A percentile compares a stretch with the other conserved stretches of the same genome.
Conservation (phyloP, 441 rosid species). For the Dalechampia spathulata region DNA sequence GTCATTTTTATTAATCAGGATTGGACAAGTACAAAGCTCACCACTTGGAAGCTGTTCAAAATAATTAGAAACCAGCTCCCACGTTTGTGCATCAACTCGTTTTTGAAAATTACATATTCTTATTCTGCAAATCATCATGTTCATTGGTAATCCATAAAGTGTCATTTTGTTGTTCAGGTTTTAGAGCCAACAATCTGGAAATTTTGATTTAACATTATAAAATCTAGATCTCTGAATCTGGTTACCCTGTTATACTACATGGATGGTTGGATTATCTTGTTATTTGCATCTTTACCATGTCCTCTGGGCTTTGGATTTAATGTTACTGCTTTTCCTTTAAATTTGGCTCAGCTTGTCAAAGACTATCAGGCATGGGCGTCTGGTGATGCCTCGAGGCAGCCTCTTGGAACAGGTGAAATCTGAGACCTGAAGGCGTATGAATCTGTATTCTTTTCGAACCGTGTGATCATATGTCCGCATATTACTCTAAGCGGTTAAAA, state of each 20-base stretch:
- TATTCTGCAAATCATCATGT: too few relatives aligned
- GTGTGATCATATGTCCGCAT: conserved; percentile 9
- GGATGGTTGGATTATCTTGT: neutral
- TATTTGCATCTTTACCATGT: neutral
- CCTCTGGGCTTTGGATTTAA: neutral
- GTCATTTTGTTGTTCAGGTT: neutral
- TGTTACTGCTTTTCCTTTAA: neutral
- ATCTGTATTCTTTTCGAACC: conserved; percentile 4
- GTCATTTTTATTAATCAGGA: too few relatives aligned
- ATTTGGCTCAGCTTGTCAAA: conserved; percentile 57
- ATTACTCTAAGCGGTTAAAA: conserved; percentile 10
- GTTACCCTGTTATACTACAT: neutral
- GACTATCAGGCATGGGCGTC: conserved; percentile 95
- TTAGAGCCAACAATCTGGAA: neutral
- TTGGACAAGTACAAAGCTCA: too few relatives aligned
- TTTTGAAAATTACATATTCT: too few relatives aligned
- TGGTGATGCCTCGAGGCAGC: conserved; percentile 85
- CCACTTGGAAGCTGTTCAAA: too few relatives aligned
- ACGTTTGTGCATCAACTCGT: too few relatives aligned
- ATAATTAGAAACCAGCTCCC: too few relatives aligned
- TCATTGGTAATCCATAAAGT: neutral
- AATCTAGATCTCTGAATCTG: neutral
- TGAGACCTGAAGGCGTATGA: conserved; percentile 20
- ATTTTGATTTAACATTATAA: neutral
- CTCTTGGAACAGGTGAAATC: conserved; percentile 85